Percentiles rank a stretch among this genome's conserved stretches.
These are phyloP conservation scores for Oropetium thomaeum DNA, from an alignment of 176 grass and related monocot genomes.

Conservation along the genomic window DNA sequence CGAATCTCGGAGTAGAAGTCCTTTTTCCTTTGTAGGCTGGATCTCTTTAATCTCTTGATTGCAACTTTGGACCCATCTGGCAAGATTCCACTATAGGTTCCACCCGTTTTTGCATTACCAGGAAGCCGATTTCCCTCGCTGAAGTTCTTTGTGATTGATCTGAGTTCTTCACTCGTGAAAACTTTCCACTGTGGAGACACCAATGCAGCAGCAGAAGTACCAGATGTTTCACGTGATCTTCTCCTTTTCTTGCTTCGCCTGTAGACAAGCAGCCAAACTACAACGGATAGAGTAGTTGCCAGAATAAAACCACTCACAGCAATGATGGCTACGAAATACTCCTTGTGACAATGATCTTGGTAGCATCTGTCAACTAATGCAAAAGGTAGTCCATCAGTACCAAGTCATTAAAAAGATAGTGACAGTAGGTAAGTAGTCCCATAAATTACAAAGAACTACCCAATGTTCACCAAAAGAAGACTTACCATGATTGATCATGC, in stretches of 20 bases:
- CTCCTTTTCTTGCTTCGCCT: conserved; percentile 86
- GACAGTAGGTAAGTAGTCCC: background rate
- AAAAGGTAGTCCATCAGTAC: conserved; percentile 4
- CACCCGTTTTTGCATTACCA: conserved; percentile 93
- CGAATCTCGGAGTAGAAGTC: conserved; percentile 98
- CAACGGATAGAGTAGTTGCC: conserved; percentile 61
- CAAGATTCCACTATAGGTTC: conserved; percentile 84
- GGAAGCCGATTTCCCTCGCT: conserved; percentile 94
- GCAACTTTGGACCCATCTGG: conserved; percentile 84
- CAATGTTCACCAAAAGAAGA: background rate
- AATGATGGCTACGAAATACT: conserved; percentile 75
- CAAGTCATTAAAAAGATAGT: background rate
- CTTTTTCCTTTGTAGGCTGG: conserved; percentile 90
- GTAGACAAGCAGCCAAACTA: conserved; percentile 88
- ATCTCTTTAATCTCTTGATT: conserved; percentile 91
- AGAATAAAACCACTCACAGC: conserved; percentile 87
- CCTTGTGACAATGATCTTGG: conserved; percentile 61
- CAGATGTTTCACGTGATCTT: conserved; percentile 67
- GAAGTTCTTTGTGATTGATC: conserved; percentile 96
- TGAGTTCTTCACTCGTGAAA: conserved; percentile 80
- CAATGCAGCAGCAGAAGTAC: conserved; percentile 66
- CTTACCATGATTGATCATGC: conserved; percentile 71
- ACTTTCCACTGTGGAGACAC: conserved; percentile 85
- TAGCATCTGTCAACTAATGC: conserved; percentile 53
- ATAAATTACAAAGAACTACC: background rate